Evolutionary conservation across 1,284 basidiomycete species (phyloP).

Genomic region (Exsudoporus floridanus): DNA sequence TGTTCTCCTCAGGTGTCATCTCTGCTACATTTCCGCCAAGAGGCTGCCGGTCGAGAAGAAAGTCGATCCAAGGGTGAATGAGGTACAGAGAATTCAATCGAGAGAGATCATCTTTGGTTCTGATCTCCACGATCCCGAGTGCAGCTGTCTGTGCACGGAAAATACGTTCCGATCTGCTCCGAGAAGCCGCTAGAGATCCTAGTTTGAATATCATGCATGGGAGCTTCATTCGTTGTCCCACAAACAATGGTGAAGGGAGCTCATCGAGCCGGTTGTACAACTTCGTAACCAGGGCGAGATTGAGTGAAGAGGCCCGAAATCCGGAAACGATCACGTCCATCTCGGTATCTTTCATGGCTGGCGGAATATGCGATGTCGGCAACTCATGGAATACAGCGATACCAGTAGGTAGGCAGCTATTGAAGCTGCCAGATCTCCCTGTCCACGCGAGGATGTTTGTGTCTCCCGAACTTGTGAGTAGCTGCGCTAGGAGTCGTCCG

Average conservation of each 20-base stretch:
- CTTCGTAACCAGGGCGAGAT: not conserved
- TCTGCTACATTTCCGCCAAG: not conserved
- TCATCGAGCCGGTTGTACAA: slow-evolving; percentile 1
- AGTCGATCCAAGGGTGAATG: not conserved
- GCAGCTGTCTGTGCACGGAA: not conserved
- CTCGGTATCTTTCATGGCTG: not conserved
- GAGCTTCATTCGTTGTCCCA: no score
- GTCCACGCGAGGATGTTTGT: not conserved
- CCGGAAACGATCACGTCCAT: not conserved
- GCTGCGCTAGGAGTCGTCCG: not conserved
- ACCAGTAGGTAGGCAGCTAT: not conserved
- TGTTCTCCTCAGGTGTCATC: not conserved
- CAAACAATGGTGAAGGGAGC: not conserved
- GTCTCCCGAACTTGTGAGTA: not conserved
- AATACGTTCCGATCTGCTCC: no score
- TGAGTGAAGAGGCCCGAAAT: not conserved
- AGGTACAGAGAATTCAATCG: not conserved
- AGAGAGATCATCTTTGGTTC: not conserved
- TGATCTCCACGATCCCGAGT: not conserved
- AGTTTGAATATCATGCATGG: no score
- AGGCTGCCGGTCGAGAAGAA: not conserved
- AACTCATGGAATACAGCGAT: not conserved
- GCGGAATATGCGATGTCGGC: not conserved
- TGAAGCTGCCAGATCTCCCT: not conserved
- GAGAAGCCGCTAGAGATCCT: no score